Evolutionary conservation across 805 yeast species (phyloP).

Genomic region (Dipodascopsis uninucleata): DNA sequence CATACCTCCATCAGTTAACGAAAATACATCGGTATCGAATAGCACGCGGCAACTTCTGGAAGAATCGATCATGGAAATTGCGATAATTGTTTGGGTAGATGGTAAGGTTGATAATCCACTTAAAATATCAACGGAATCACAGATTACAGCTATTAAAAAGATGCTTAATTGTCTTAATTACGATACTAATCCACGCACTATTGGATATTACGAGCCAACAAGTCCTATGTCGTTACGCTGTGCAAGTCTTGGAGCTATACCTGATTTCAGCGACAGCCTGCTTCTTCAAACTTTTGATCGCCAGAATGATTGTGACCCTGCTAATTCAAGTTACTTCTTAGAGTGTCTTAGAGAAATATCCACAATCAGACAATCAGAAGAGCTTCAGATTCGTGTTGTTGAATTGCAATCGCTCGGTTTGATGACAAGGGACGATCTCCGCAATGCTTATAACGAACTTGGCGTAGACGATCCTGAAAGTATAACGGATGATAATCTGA

Average conservation of each 20-base stretch:
- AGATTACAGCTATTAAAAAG: slow-evolving; percentile 5
- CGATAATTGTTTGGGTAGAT: slow-evolving; percentile 8
- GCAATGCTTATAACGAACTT: slow-evolving; percentile 40
- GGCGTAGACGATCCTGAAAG: slow-evolving; percentile 27
- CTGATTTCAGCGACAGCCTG: slow-evolving; percentile 48
- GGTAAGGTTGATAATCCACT: slow-evolving; percentile 15
- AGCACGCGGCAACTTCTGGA: slow-evolving; percentile 4
- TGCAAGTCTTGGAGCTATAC: slow-evolving; percentile 48
- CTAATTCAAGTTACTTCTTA: slow-evolving; percentile 48
- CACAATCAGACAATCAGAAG: slow-evolving; percentile 46
- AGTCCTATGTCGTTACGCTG: slow-evolving; percentile 32
- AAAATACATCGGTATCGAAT: slow-evolving; percentile 6
- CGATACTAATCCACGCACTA: slow-evolving; percentile 2
- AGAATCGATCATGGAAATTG: slow-evolving; percentile 18
- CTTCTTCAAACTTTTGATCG: slow-evolving; percentile 48
- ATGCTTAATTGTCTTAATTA: slow-evolving; percentile 5
- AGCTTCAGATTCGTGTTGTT: slow-evolving; percentile 44
- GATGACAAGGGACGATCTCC: slow-evolving; percentile 49
- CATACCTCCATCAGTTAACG: slow-evolving; percentile 18
- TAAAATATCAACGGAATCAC: slow-evolving; percentile 14
- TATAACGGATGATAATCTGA: slow-evolving; percentile 11
- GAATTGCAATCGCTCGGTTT: slow-evolving; percentile 51
- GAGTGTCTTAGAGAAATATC: slow-evolving; percentile 56
- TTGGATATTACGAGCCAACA: slow-evolving; percentile 13
- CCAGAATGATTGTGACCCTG: slow-evolving; percentile 44